phyloP scores from a whole-genome alignment of 1,284 basidiomycete genomes.

The Trametes sp. region DNA sequence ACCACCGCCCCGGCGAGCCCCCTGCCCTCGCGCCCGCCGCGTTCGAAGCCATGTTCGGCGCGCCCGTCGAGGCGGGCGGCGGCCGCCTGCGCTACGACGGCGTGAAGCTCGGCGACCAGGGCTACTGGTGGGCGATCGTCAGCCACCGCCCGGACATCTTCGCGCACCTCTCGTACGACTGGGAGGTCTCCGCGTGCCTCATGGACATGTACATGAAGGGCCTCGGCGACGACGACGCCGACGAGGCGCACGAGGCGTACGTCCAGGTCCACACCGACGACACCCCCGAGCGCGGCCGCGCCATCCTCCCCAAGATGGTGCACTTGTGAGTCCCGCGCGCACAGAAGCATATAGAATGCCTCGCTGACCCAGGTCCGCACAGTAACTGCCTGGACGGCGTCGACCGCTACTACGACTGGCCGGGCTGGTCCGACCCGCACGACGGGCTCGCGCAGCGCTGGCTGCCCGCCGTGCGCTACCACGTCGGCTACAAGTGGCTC shows the following conservation, averaged over 20 bases:
- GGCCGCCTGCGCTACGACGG: constrained; percentile 44
- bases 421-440: constrained; percentile 52
- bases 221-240: constrained; percentile 48
- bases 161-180: constrained; percentile 52
- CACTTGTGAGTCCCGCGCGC: constrained; percentile 50
- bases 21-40: constrained; percentile 49
- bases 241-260: constrained; percentile 45
- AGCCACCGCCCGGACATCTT: constrained; percentile 49
- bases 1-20: constrained; percentile 42
- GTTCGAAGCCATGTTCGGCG: constrained; percentile 54
- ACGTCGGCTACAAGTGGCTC: constrained; percentile 57
- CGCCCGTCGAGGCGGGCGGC: constrained; percentile 43
- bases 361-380: constrained; percentile 5
- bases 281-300: constrained; percentile 50
- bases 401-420: constrained; percentile 54
- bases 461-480: constrained; percentile 53
- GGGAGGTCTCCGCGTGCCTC: constrained; percentile 56
- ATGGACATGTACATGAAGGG: constrained; percentile 53
- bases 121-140: constrained; percentile 61
- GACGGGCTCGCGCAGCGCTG: constrained; percentile 49
- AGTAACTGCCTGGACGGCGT: constrained; percentile 55
- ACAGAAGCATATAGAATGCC: background rate
- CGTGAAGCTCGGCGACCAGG: constrained; percentile 57
- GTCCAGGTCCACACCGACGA: constrained; percentile 45
- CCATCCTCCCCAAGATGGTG: constrained; percentile 53